Percentiles rank a stretch among this genome's conserved stretches.
Evolutionary conservation across 2,329 filamentous ascomycete species (phyloP).

Genomic region (Arachnopeziza araneosa): DNA sequence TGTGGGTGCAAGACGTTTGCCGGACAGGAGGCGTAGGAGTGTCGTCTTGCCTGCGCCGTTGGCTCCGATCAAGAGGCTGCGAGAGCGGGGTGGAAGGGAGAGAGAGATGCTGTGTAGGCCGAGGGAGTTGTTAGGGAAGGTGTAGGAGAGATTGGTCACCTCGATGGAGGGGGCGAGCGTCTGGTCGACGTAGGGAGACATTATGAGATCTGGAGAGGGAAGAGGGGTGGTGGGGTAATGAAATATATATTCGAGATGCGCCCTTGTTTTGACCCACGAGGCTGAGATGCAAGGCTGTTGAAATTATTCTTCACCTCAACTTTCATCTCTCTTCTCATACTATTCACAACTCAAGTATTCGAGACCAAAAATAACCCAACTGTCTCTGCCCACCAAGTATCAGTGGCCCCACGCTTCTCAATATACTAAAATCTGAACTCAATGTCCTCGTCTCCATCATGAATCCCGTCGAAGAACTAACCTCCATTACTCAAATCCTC

Average conservation of each 20-base stretch:
- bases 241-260: background rate
- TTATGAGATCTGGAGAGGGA: background rate
- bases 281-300: background rate
- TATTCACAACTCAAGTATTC: no score
- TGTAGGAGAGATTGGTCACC: conserved; percentile 75
- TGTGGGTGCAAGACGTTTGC: conserved; percentile 83
- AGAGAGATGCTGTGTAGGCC: conserved; percentile 72
- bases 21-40: conserved; percentile 81
- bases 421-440: background rate
- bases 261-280: background rate
- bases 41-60: conserved; percentile 98
- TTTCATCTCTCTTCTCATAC: no score
- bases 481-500: conserved; percentile 41
- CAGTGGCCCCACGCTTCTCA: no score
- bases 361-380: no score
- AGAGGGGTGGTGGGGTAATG: background rate
- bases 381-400: no score
- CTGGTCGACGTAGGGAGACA: background rate
- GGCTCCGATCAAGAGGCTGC: conserved; percentile 88
- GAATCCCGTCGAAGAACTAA: background rate
- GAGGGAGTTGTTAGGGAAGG: conserved; percentile 78
- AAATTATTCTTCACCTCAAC: background rate
- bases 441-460: background rate
- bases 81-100: conserved; percentile 72
- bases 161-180: conserved; percentile 44